These are phyloP conservation scores for Coriaria nepalensis DNA, from an alignment of 306 rosid genomes.

Conservation along the genomic window DNA sequence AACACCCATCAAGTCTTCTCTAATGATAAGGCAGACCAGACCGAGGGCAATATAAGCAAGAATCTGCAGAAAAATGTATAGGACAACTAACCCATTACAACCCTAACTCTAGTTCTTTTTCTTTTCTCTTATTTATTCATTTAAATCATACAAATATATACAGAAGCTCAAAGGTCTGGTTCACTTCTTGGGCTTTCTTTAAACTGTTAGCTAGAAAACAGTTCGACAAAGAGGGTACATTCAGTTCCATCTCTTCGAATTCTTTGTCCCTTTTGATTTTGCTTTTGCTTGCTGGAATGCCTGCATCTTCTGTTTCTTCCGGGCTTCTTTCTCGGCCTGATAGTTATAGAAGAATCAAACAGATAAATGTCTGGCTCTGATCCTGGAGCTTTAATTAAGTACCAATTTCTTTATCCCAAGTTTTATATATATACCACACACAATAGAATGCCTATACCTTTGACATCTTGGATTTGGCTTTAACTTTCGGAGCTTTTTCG, in stretches of 20 bases:
- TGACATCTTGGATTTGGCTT: slow-evolving; percentile 98
- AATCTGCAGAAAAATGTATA: slow-evolving; percentile 3
- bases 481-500: slow-evolving; percentile 81
- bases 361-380: slow-evolving; percentile 3
- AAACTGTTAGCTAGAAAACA: background rate
- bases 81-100: too few relatives aligned
- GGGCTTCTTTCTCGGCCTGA: slow-evolving; percentile 90
- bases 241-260: slow-evolving; percentile 87
- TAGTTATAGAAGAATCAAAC: background rate
- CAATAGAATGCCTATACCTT: slow-evolving; percentile 35
- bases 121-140: background rate
- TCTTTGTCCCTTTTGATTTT: slow-evolving; percentile 68
- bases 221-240: background rate
- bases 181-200: slow-evolving; percentile 8
- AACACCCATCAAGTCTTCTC: too few relatives aligned
- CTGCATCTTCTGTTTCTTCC: slow-evolving; percentile 76
- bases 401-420: too few relatives aligned
- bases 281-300: slow-evolving; percentile 91
- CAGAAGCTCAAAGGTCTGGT: slow-evolving; percentile 7
- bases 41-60: background rate
- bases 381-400: background rate
- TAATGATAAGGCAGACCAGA: too few relatives aligned
- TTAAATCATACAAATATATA: background rate
- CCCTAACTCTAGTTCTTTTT: too few relatives aligned
- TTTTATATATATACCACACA: background rate